Base-by-base conservation (phyloP, 2,329 filamentous ascomycete species). In the Pyrenophora graminea region DNA sequence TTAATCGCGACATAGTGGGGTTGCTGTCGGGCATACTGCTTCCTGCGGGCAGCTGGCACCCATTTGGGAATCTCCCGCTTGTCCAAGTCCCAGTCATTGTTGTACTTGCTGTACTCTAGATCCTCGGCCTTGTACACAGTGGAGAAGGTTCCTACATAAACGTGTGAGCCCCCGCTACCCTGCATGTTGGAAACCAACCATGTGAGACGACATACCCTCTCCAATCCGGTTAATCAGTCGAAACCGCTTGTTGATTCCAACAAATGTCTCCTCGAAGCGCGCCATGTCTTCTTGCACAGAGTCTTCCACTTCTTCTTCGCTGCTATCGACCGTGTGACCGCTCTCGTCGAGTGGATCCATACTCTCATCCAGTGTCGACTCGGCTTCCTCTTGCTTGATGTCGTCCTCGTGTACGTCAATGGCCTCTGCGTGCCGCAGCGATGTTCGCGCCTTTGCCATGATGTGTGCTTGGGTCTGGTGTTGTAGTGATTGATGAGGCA, bases 61-160 rank as follows among this genome's bases (percentile, higher is more conserved):
- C 86, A 91, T 64, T 85, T 82, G n/a, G 79, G 74, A 40, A 82
- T 79, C 48, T 85, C 81, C 36, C 86, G 85, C 58, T 82, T 86
- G 39, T 83, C 81, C 33, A 88, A 72, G 67, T 97, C 92, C 91
- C 93, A 97, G 58, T 87, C 83, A 69, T 97, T 97, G 57, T 89
- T 79, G 74, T 90, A 95, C 52, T 82, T 79, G 58, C 94, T 84
- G 71, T 97, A 96, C 48, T 88, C 81, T 21, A 97, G 77, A 70
- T 99, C 94, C 74, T 97, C 91, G 17, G 95, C 94, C 74, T 99
- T 99, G 81, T 99, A 99, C 10, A 99, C 94, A 2, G 94, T 97
- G 0, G 94, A 97, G 71, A 99, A 99, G 1, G 94, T 99, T 51
- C 94, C 91, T 96, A 53, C 53, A 34, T 25, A 37, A 39, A 47